Evolutionary conservation across 2,329 filamentous ascomycete species (phyloP), one percentile per base, ranked within the genome.

Genomic region (Alternaria panax): DNA sequence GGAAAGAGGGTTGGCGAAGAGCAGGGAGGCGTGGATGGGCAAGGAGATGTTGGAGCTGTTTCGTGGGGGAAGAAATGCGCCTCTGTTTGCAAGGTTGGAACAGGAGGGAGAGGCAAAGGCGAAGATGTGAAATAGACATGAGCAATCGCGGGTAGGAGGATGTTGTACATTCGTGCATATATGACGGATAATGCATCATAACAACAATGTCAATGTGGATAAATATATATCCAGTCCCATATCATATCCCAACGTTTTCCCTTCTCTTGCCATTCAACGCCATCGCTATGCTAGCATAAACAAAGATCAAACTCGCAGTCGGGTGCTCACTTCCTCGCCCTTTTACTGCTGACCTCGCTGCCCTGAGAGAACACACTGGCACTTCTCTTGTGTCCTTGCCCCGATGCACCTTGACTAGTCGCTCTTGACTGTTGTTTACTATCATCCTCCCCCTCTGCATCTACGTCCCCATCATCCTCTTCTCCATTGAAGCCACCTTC

Each of bases 321-420:
- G 18, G 34, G 34, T 24, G n/a, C 36, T 47, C 64, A 76, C 62
- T 75, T 76, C 66, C 70, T 72, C 51, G 57, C 65, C 59, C 76
- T 64, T 64, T 78, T 79, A 27, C 58, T 66, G 54, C 74, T 75
- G 63, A 68, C 63, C 50, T 61, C 66, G 59, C 77, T 79, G 38
- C 62, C 69, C 52, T 83, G 81, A 75, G 91, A 94, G 53, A 96
- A 76, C 30, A 93, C 91, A 75, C 92, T 96, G 1, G 92, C 92
- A 74, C 92, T 95, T 59, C 92, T 86, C 81, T 96, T 96, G 64
- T 90, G 89, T 0, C 63, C 63, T 11, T 51, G 56, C 7, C 51
- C 57, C 7, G 57, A 14, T 12, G 46, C 63, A 11, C 70, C 66
- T 14, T 65, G 64, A 51, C 70, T 74, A 8, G 66, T 70, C 3